Base-by-base conservation (phyloP, 139 green algal genomes). In the Mychonastes homosphaera region DNA sequence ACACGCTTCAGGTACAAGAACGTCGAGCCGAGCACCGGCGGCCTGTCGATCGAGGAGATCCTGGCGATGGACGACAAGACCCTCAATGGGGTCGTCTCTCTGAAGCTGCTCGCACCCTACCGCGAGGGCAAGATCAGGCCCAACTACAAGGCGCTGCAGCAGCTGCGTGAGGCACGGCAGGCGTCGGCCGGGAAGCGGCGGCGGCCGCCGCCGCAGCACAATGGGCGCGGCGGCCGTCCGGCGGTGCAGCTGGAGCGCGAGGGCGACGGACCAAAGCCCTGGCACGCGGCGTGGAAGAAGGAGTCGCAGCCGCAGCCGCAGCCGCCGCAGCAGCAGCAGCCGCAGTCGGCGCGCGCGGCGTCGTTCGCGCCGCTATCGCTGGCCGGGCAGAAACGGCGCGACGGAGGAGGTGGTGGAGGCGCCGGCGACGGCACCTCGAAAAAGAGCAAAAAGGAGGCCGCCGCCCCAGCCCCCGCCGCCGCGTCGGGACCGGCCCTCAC, bases 31-130 rank as follows among this genome's bases (percentile, higher is more conserved):
- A 7, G 67, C 1, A 16, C 4, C 45, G 26, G 44, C 68, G 90
- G 90, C 0, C 71, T 97, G 30, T 58, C 53, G 7, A 45, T 67
- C 2, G 72, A 85, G n/a, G 86, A 97, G 10, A 82, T 97, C 8
- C 70, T 97, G 41, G 47, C 4, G 0, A 56, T 88, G 50, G 56
- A 78, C 16, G 88, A 95, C 67, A 84, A 78, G 56, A 77, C 95
- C 38, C 79, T 95, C 13, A 90, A 85, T 54, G 70, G 84, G 61
- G 60, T 95, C 12, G 79, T 93, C 39, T 88, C 84, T 3, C 53
- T 97, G 9, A 89, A 87, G 60, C 70, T 65, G 49, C 63, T 97
- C 51, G 86, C 91, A 8, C 87, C 90, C 21, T 97, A 97, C 66
- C 64, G 81, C 19, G 74, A 87, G 3, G 76, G 83, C 27, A 63